Evolutionary conservation across 352 stramenopile genomes (phyloP), one percentile per base, ranked within the genome.

Genomic region (Phytopythium montanum): DNA sequence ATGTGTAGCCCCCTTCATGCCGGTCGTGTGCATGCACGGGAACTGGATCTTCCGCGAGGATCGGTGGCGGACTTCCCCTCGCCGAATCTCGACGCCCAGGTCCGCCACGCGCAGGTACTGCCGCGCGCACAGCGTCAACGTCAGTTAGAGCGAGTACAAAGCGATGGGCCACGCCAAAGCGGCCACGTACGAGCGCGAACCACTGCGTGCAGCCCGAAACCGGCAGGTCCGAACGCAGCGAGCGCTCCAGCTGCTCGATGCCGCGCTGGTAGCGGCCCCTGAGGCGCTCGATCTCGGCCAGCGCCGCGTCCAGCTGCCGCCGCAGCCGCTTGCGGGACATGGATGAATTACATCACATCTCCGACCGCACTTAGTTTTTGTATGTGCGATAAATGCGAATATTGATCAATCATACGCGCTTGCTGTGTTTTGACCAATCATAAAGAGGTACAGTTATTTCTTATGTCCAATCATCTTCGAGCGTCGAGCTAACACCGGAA

Each of bases 91-190:
- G 5, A 94, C 69, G 8, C 69, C 72, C 6, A 92, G 28, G 38
- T 94, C 84, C 33, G 85, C 63, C 34, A 88, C 66, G 16, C 81
- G 81, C 25, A 94, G 56, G 56, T 88, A 94, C 81, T 87, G 49
- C 12, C 9, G 48, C n/a, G 16, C 10, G 23, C 19, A 1, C 23
- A 62, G 4, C 13, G 13, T 60, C 14, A 50, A 28, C 25, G 51
- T 33, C 19, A 46, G 31, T 45, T n/a, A n/a, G 5, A 58, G 2
- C 5, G 14, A 54, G 34, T 49, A 26, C 53, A 28, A 38, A 31
- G 23, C 16, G 14, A n/a, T 34, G 41, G 18, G 7, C n/a, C n/a
- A n/a, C n/a, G n/a, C n/a, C n/a, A n/a, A n/a, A n/a, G n/a, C n/a
- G n/a, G n/a, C n/a, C 9, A 58, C 66, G 57, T 26, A 91, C 81